A percentile compares a stretch with the other conserved stretches of the same genome.
Evolutionary conservation across 2,329 filamentous ascomycete genomes (phyloP).

Genomic region (Fusarium anthophilum): DNA sequence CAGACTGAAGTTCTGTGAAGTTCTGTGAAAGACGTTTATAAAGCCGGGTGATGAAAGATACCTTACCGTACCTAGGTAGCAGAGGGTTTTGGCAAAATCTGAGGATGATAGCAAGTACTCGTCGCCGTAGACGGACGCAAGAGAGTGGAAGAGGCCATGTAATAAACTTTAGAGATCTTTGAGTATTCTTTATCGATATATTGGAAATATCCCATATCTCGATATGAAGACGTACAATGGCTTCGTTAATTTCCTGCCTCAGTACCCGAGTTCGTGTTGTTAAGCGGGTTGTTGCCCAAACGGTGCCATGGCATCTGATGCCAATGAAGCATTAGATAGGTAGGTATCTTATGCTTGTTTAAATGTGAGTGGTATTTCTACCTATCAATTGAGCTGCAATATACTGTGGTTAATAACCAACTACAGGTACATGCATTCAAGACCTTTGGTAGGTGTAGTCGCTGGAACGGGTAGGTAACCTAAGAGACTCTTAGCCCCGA

Average conservation of each 20-base stretch:
- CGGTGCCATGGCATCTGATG: background rate
- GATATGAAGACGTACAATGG: background rate
- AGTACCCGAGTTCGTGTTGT: background rate
- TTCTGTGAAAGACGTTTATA: background rate
- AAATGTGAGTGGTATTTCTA: background rate
- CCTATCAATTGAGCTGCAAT: background rate
- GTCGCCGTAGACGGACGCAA: background rate
- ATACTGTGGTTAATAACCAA: background rate
- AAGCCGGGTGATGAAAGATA: background rate
- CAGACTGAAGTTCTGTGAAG: background rate
- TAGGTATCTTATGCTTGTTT: too few species aligned
- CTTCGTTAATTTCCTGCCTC: background rate
- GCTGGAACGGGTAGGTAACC: background rate
- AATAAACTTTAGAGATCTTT: background rate
- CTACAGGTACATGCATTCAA: background rate
- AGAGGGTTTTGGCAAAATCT: background rate
- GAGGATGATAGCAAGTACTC: background rate
- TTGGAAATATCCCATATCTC: background rate
- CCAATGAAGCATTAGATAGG: background rate
- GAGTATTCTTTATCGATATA: background rate
- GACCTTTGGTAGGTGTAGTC: background rate
- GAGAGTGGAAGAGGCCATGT: background rate
- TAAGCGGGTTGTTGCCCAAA: background rate
- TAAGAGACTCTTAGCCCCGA: conserved; percentile 6
- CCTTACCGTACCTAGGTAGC: background rate